Evolutionary conservation across 352 stramenopile species (phyloP).

Genomic region (Phytopythium kandeliae): DNA sequence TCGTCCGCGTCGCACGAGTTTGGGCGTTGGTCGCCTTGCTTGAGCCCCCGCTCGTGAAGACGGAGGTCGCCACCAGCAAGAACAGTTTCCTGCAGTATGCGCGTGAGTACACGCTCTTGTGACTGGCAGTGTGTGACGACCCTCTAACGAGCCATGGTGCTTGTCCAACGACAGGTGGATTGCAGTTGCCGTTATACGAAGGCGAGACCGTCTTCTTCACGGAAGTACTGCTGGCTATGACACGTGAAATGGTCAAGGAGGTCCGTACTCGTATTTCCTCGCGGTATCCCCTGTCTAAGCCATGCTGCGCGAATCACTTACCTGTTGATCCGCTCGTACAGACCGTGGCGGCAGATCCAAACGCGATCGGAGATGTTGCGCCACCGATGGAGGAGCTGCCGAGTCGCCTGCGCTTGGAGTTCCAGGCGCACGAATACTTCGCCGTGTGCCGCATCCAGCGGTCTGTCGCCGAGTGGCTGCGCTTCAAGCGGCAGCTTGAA

Average conservation of each 20-base stretch:
- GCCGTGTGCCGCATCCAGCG: conserved; percentile 55
- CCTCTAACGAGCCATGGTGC: background rate
- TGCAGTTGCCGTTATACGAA: conserved; percentile 81
- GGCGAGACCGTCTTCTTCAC: conserved; percentile 82
- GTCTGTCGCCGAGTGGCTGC: conserved; percentile 50
- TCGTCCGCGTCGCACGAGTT: conserved; percentile 76
- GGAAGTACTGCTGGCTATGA: conserved; percentile 81
- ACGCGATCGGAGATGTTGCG: conserved; percentile 38
- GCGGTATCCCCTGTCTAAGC: background rate
- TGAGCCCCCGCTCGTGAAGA: conserved; percentile 65
- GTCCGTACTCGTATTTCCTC: conserved; percentile 30
- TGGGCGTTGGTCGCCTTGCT: conserved; percentile 71
- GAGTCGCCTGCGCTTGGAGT: conserved; percentile 43
- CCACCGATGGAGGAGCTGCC: conserved; percentile 24
- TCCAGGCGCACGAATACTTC: conserved; percentile 64
- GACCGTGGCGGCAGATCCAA: conserved; percentile 30
- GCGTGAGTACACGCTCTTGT: conserved; percentile 31
- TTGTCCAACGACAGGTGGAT: conserved; percentile 22
- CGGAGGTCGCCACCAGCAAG: conserved; percentile 34
- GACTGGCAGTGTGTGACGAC: background rate
- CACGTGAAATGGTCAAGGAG: conserved; percentile 75
- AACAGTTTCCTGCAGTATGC: conserved; percentile 48
- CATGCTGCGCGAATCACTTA: background rate
- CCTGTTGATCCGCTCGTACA: background rate
- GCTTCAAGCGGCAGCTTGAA: conserved; percentile 62